Percentiles rank a stretch among this genome's conserved stretches.
Conservation (phyloP, 148 eudicot genomes). For the Cornus kousa region DNA sequence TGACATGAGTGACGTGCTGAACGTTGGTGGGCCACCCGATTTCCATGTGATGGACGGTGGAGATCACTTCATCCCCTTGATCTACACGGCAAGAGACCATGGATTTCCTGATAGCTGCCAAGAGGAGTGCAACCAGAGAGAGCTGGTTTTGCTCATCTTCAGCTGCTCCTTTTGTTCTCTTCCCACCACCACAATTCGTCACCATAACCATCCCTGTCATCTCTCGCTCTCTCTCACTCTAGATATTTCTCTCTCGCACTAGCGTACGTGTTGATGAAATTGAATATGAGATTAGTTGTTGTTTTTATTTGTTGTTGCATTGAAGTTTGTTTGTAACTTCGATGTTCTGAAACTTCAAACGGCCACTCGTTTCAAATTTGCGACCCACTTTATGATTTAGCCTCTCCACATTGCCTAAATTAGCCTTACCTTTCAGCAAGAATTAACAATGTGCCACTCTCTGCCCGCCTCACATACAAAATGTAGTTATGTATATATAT, state of each 20-base stretch:
- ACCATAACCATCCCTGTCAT: constrained; percentile 36
- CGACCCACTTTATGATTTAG: neutral
- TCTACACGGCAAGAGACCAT: constrained; percentile 52
- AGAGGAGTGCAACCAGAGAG: constrained; percentile 36
- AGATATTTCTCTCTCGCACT: too few relatives aligned
- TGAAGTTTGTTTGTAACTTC: neutral
- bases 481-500: too few relatives aligned
- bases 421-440: neutral
- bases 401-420: neutral
- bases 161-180: neutral
- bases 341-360: constrained; percentile 12
- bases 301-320: neutral
- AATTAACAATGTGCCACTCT: neutral
- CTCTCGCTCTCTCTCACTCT: too few relatives aligned
- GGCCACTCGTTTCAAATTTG: constrained; percentile 20
- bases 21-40: constrained; percentile 97
- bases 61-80: constrained; percentile 34
- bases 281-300: neutral
- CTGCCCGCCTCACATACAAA: too few relatives aligned
- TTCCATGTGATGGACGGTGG: constrained; percentile 66
- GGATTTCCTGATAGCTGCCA: constrained; percentile 54
- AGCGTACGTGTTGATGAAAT: too few relatives aligned
- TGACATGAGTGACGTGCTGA: constrained; percentile 81
- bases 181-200: constrained; percentile 19
- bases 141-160: constrained; percentile 35